Evolutionary conservation across 768 basidiomycete genomes (phyloP).

Genomic region (Phaeotremella fagi): DNA sequence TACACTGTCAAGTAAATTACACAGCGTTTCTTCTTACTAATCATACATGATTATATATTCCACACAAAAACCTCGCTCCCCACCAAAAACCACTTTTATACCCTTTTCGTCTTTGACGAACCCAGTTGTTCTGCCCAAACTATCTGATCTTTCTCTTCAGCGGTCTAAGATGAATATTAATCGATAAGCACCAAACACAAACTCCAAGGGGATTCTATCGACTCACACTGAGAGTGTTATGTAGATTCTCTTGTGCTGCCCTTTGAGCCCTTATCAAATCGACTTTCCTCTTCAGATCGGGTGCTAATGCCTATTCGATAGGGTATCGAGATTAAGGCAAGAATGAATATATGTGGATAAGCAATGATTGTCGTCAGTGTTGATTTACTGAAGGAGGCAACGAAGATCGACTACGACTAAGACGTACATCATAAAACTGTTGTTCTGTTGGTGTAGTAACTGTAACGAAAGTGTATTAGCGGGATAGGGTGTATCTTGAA

Average conservation of each 20-base stretch:
- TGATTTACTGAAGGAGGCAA: background rate
- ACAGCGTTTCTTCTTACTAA: too few species aligned
- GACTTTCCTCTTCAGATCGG: slow-evolving; percentile 44
- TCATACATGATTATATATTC: background rate
- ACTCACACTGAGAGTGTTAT: slow-evolving; percentile 30
- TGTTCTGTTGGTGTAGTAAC: slow-evolving; percentile 42
- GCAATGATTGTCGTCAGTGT: background rate
- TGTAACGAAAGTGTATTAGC: slow-evolving; percentile 8
- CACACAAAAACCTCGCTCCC: background rate
- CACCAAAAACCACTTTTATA: background rate
- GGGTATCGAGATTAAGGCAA: background rate
- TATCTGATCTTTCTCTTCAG: slow-evolving; percentile 27
- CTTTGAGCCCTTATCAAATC: slow-evolving; percentile 39
- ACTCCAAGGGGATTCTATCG: background rate
- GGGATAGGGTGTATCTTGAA: background rate
- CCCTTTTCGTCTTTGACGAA: slow-evolving; percentile 6
- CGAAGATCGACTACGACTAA: slow-evolving; percentile 1
- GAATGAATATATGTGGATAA: background rate
- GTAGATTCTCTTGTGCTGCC: slow-evolving; percentile 25
- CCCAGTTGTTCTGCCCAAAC: slow-evolving; percentile 35
- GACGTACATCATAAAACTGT: slow-evolving; percentile 44
- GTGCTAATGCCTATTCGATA: slow-evolving; percentile 35
- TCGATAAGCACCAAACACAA: background rate
- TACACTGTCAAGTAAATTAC: too few species aligned
- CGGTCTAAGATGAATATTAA: slow-evolving; percentile 10